Base-by-base conservation (phyloP, 2,329 filamentous ascomycete genomes). In the Cercospora sp. region DNA sequence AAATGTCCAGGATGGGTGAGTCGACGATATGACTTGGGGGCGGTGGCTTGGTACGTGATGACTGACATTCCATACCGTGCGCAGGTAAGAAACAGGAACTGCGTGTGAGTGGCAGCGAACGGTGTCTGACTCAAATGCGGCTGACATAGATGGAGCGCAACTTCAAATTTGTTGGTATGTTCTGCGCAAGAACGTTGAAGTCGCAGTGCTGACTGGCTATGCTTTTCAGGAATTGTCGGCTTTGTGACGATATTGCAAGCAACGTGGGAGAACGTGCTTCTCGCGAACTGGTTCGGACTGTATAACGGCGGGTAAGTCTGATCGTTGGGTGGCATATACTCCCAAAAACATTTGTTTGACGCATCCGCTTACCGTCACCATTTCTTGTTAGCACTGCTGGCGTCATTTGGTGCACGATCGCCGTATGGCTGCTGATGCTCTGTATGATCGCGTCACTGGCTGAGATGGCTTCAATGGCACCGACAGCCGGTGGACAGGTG, bases 241-340 rank as follows among this genome's bases (percentile, higher is more conserved):
- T 86, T 86, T 68, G 82, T 82, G n/a, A 84, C 83, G 69, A 83
- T 84, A 23, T 79, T 85, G 40, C 82, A 86, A 72, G 82, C 83
- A 60, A 86, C 85, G 0, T 88, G 85, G 86, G 86, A 87, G 73
- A 80, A 81, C 42, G 78, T 81, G 2, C 73, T 85, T 5, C 78
- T 80, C n/a, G 67, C 76, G 31, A 77, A 71, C 55, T 75, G 67
- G 68, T 73, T 74, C 57, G 75, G 75, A 33, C 70, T 77, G 30
- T 73, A 71, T 68, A 78, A 78, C 45, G 67, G 67, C 26, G 67
- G 55, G 55, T 59, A 36, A 26, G 48, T 28, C 48, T 55, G 12
- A 28, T 16, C 23, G 12, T 26, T n/a, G 48, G 23, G 26, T 23
- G 20, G 23, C 13, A 55, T 55, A 8, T 30, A 55, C 23, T 9